phyloP scores from a whole-genome alignment of 768 basidiomycete species.

The Imleria badia region DNA sequence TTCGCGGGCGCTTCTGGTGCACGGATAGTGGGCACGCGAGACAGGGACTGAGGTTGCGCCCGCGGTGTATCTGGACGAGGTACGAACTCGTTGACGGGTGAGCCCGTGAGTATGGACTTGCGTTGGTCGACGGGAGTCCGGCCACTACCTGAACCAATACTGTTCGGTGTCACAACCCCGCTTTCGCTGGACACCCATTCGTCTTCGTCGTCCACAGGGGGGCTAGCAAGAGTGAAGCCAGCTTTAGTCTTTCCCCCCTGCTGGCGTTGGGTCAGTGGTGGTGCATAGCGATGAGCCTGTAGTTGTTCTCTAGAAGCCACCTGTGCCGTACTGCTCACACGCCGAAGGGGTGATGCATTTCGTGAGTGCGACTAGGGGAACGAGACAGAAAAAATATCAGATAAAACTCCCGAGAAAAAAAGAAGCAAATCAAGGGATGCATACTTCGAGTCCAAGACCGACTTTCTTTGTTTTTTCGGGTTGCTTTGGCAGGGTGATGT shows the following conservation, averaged over 20 bases:
- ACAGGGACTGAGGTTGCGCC: constrained; percentile 31
- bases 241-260: constrained; percentile 41
- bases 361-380: constrained; percentile 20
- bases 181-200: constrained; percentile 82
- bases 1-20: constrained; percentile 26
- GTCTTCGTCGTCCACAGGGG: constrained; percentile 54
- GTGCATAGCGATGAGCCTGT: constrained; percentile 35
- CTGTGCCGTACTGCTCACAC: constrained; percentile 30
- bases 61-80: constrained; percentile 32
- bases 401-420: constrained; percentile 14
- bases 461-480: constrained; percentile 56
- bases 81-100: constrained; percentile 16
- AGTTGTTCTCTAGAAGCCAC: constrained; percentile 31
- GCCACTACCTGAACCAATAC: constrained; percentile 44
- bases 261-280: constrained; percentile 28
- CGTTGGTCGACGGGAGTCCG: constrained; percentile 32
- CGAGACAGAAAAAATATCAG: constrained; percentile 1
- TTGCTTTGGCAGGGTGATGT: constrained; percentile 41
- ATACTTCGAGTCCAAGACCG: constrained; percentile 44
- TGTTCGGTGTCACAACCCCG: constrained; percentile 66
- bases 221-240: constrained; percentile 59
- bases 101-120: constrained; percentile 10
- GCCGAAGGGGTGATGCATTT: constrained; percentile 25
- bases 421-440: constrained; percentile 16
- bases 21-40: constrained; percentile 34